These are phyloP conservation scores for Lomentospora prolificans DNA, from an alignment of 2,329 filamentous ascomycete genomes.

Conservation along the genomic window DNA sequence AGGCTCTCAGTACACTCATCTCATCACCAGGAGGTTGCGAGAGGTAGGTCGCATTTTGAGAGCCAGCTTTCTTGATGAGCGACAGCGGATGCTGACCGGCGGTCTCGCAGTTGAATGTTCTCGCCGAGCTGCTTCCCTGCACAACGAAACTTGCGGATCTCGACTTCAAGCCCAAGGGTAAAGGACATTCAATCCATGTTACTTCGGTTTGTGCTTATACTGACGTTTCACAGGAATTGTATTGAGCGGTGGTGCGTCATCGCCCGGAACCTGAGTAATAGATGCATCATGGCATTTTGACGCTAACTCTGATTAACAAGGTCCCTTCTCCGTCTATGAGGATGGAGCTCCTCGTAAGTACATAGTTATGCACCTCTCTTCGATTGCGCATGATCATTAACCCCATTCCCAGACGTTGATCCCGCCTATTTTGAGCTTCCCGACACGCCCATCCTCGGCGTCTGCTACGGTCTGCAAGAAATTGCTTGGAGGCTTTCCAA, in stretches of 20 bases:
- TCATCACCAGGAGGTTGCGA: slow-evolving; percentile 66
- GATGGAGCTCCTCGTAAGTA: slow-evolving; percentile 49
- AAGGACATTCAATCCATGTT: no score
- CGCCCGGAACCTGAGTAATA: no score
- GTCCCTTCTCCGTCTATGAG: slow-evolving; percentile 69
- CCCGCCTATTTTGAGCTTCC: slow-evolving; percentile 58
- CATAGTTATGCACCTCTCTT: neutral
- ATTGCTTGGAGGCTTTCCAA: slow-evolving; percentile 58
- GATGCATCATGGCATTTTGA: neutral
- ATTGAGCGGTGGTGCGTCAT: slow-evolving; percentile 26
- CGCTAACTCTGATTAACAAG: slow-evolving; percentile 11
- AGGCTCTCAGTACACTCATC: slow-evolving; percentile 52
- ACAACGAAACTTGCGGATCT: slow-evolving; percentile 33
- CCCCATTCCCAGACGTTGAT: slow-evolving; percentile 52
- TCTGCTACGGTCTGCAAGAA: slow-evolving; percentile 54
- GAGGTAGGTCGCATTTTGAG: slow-evolving; percentile 23
- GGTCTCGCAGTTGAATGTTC: slow-evolving; percentile 53
- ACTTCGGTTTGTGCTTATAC: neutral
- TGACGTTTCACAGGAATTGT: slow-evolving; percentile 58
- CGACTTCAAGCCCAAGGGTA: slow-evolving; percentile 15
- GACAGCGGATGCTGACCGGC: neutral
- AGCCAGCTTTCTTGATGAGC: neutral
- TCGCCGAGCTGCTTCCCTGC: slow-evolving; percentile 81
- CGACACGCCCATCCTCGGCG: slow-evolving; percentile 18
- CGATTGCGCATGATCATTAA: neutral